phyloP scores from a whole-genome alignment of 2,329 filamentous ascomycete genomes.

The Alternaria gansuensis region DNA sequence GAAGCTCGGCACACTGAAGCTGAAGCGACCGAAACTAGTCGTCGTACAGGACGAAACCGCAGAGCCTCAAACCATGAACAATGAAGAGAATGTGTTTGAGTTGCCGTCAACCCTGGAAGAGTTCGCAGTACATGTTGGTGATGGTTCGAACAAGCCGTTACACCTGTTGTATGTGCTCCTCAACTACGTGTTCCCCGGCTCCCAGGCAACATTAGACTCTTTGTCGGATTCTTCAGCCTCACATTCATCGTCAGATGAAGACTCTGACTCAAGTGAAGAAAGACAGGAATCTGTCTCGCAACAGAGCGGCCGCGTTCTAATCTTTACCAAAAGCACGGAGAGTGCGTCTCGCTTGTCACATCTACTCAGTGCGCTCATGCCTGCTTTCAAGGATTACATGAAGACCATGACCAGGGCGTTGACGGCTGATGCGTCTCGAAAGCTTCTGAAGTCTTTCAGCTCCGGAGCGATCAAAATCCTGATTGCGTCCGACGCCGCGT shows the following conservation, averaged over 20 bases:
- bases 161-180: slow-evolving; percentile 82
- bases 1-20: slow-evolving; percentile 75
- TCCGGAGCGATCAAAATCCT: slow-evolving; percentile 73
- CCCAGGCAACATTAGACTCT: slow-evolving; percentile 18
- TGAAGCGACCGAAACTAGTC: slow-evolving; percentile 78
- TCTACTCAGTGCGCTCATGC: slow-evolving; percentile 74
- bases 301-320: slow-evolving; percentile 63
- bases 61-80: slow-evolving; percentile 32
- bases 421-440: slow-evolving; percentile 73
- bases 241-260: slow-evolving; percentile 20
- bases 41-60: slow-evolving; percentile 69
- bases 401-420: slow-evolving; percentile 80
- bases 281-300: slow-evolving; percentile 24
- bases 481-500: slow-evolving; percentile 91
- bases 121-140: slow-evolving; percentile 59
- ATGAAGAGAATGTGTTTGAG: slow-evolving; percentile 57
- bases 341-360: slow-evolving; percentile 85
- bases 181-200: slow-evolving; percentile 56
- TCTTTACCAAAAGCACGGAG: slow-evolving; percentile 93
- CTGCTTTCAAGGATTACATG: slow-evolving; percentile 65
- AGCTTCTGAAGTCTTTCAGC: slow-evolving; percentile 72
- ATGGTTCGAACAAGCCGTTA: slow-evolving; percentile 71
- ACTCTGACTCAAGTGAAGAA: slow-evolving; percentile 23
- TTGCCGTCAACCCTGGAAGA: slow-evolving; percentile 64
- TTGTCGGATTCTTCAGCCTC: slow-evolving; percentile 26